Percentiles rank a stretch among this genome's conserved stretches.
phyloP scores from a whole-genome alignment of 306 rosid genomes.

The Arachis stenosperma region DNA sequence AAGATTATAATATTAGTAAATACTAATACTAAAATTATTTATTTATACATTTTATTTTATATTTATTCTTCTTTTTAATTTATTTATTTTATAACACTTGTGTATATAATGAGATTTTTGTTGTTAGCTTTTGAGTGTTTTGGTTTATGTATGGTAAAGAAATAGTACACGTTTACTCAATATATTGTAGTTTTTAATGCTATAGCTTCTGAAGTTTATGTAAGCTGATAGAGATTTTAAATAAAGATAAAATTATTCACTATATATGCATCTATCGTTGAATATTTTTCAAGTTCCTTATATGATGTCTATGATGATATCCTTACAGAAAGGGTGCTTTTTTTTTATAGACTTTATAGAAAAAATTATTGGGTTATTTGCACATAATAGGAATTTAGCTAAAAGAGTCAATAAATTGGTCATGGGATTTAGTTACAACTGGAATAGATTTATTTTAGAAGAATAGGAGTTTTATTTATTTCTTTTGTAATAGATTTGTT shows the following conservation, averaged over 20 bases:
- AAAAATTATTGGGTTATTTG: not conserved
- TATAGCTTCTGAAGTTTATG: constrained; percentile 5
- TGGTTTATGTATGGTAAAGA: constrained; percentile 35
- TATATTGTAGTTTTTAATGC: constrained; percentile 36
- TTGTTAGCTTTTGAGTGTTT: constrained; percentile 26
- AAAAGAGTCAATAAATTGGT: not conserved
- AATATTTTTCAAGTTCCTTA: not conserved
- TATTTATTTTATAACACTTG: no score
- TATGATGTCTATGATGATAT: no score
- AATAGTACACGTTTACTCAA: constrained; percentile 14
- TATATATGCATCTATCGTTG: constrained; percentile 17
- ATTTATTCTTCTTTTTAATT: no score
- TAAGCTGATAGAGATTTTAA: constrained; percentile 22
- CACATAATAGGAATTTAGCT: not conserved
- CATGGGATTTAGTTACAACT: not conserved
- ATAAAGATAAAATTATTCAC: constrained; percentile 1
- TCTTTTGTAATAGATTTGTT: no score
- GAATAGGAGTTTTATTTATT: no score
- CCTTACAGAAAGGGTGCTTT: no score
- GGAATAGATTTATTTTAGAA: no score
- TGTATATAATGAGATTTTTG: constrained; percentile 44
- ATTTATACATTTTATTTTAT: no score
- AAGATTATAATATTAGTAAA: no score
- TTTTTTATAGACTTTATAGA: not conserved
- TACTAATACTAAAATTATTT: no score